Conservation (phyloP, 495 filamentous ascomycete genomes). For the Neurospora terricola region DNA sequence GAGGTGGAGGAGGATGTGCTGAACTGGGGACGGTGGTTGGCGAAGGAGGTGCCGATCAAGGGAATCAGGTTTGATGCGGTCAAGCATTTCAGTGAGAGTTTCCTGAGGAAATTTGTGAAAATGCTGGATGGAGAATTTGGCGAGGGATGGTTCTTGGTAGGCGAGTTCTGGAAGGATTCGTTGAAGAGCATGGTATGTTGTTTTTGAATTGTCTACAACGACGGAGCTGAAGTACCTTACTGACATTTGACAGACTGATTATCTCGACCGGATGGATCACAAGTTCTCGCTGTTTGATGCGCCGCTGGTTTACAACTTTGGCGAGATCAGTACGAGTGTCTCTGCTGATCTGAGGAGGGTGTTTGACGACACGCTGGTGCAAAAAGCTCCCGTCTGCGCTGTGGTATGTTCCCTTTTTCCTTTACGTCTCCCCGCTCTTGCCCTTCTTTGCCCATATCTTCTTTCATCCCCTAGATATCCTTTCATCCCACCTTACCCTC, state of each 20-base stretch:
- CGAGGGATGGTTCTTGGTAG: constrained; percentile 53
- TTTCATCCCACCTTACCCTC: not conserved
- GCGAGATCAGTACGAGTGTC: constrained; percentile 38
- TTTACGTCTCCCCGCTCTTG: not conserved
- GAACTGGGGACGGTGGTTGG: constrained; percentile 59
- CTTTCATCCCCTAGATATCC: not conserved
- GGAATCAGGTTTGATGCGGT: constrained; percentile 69
- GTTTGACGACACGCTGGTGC: constrained; percentile 51
- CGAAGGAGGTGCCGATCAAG: constrained; percentile 43
- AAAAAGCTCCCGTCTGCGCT: constrained; percentile 44
- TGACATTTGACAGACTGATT: constrained; percentile 19
- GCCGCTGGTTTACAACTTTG: constrained; percentile 58
- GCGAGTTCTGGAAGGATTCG: constrained; percentile 60
- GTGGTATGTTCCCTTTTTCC: constrained; percentile 36
- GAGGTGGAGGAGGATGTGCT: constrained; percentile 56
- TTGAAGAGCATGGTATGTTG: constrained; percentile 31
- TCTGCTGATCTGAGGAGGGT: constrained; percentile 50
- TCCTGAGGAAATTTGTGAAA: constrained; percentile 50
- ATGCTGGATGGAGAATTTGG: constrained; percentile 41
- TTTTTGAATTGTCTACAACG: not conserved
- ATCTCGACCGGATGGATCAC: constrained; percentile 48
- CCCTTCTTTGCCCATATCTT: not conserved
- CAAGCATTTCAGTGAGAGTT: constrained; percentile 59
- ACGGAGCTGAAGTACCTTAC: not conserved
- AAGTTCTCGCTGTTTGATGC: constrained; percentile 56